Conservation (phyloP, 2,329 filamentous ascomycete species). For the Daldinia sp. region DNA sequence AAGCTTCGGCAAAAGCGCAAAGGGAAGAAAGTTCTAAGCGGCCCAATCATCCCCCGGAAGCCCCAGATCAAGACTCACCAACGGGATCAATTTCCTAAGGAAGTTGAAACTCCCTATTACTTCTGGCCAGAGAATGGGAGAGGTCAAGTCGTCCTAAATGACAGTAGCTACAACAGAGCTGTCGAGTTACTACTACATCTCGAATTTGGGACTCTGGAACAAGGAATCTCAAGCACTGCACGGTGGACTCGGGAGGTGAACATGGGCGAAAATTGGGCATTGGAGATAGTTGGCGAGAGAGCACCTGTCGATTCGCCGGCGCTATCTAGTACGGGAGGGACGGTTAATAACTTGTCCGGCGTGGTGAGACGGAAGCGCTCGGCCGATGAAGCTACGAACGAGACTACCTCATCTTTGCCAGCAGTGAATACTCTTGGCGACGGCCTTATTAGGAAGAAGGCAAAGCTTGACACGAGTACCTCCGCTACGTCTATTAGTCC, state of each 20-base stretch:
- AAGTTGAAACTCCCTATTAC: constrained; percentile 71
- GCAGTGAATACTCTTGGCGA: constrained; percentile 54
- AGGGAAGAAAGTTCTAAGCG: constrained; percentile 64
- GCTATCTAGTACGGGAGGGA: constrained; percentile 27
- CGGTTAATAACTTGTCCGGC: constrained; percentile 62
- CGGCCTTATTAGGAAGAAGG: constrained; percentile 64
- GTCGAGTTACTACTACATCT: constrained; percentile 78
- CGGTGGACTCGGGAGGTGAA: constrained; percentile 79
- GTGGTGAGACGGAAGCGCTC: constrained; percentile 63
- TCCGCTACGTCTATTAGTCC: constrained; percentile 21
- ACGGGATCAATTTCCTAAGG: constrained; percentile 62
- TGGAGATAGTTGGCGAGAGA: constrained; percentile 61
- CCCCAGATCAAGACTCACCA: constrained; percentile 73
- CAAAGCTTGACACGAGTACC: constrained; percentile 52
- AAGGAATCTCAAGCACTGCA: constrained; percentile 72
- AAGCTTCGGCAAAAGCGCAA: constrained; percentile 54
- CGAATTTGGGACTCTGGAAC: constrained; percentile 75
- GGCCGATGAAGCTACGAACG: constrained; percentile 28
- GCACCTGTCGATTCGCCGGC: constrained; percentile 43
- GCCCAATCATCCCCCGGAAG: constrained; percentile 71
- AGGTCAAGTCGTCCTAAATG: constrained; percentile 72
- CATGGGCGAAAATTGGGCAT: constrained; percentile 65
- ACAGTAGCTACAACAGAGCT: constrained; percentile 74
- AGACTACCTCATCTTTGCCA: constrained; percentile 1
- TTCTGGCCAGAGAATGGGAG: constrained; percentile 72